These are phyloP conservation scores for Tetrahymena borealis DNA, from an alignment of 73 alveolate species.

Conservation along the genomic window DNA sequence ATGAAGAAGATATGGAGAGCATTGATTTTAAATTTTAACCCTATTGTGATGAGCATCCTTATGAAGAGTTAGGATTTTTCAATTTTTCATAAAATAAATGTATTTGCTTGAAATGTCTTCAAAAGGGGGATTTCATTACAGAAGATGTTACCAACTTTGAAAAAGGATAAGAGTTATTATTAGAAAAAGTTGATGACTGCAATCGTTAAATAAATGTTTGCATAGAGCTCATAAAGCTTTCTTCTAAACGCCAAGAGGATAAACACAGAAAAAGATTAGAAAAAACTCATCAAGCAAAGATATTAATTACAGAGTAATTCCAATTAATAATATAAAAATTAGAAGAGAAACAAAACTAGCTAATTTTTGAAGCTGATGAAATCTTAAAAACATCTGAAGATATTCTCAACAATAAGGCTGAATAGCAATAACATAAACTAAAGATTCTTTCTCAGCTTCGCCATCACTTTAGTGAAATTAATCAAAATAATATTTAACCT, in stretches of 20 bases:
- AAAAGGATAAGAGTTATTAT: neutral
- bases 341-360: neutral
- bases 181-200: neutral
- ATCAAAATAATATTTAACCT: neutral
- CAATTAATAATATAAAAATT: neutral
- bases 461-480: neutral
- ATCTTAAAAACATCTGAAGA: neutral
- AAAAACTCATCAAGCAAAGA: neutral
- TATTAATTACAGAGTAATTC: neutral
- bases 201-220: neutral
- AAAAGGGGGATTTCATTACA: neutral
- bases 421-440: neutral
- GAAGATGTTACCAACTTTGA: neutral
- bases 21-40: neutral
- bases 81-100: neutral
- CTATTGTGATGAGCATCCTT: constrained; percentile 1
- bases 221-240: neutral
- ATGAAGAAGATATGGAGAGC: neutral
- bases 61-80: neutral
- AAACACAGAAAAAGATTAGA: neutral
- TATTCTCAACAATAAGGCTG: neutral
- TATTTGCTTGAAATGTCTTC: neutral
- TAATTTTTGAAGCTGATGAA: neutral
- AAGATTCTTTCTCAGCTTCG: neutral
- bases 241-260: neutral